phyloP scores from a whole-genome alignment of 2,329 filamentous ascomycete genomes.

The Aspergillus amoenus region DNA sequence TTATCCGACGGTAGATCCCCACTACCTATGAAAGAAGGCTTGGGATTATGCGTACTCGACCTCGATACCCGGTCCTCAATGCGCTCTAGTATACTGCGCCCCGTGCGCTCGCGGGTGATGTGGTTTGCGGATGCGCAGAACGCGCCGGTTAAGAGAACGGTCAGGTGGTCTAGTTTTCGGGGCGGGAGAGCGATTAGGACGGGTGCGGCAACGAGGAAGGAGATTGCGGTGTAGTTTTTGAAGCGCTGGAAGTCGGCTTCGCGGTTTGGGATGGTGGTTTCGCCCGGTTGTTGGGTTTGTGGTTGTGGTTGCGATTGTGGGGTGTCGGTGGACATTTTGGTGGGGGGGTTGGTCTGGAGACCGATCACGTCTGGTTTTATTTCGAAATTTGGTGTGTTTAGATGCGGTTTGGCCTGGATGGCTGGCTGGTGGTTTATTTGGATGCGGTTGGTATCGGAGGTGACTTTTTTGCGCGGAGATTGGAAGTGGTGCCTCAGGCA shows the following conservation, averaged over 20 bases:
- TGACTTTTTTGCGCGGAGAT: background rate
- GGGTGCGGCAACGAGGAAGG: constrained; percentile 36
- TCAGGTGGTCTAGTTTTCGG: constrained; percentile 38
- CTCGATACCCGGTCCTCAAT: constrained; percentile 25
- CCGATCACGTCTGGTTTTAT: background rate
- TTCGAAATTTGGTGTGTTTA: background rate
- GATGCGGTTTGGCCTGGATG: background rate
- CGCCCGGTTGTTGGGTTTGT: background rate
- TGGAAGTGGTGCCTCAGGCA: no score
- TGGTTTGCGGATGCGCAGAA: constrained; percentile 42
- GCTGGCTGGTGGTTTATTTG: background rate
- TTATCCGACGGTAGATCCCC: constrained; percentile 33
- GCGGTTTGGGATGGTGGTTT: constrained; percentile 14
- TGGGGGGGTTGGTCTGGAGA: background rate
- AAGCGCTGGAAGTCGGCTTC: constrained; percentile 40
- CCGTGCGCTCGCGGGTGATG: constrained; percentile 38
- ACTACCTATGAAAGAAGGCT: constrained; percentile 6
- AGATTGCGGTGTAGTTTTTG: constrained; percentile 41
- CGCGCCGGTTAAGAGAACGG: constrained; percentile 38
- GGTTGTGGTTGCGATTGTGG: background rate
- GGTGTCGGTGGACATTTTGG: background rate
- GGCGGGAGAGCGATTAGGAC: constrained; percentile 37
- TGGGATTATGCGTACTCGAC: background rate
- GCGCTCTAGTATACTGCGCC: constrained; percentile 35
- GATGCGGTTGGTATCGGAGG: background rate